Conservation (phyloP, 768 basidiomycete genomes). For the Boletus bicolor region DNA sequence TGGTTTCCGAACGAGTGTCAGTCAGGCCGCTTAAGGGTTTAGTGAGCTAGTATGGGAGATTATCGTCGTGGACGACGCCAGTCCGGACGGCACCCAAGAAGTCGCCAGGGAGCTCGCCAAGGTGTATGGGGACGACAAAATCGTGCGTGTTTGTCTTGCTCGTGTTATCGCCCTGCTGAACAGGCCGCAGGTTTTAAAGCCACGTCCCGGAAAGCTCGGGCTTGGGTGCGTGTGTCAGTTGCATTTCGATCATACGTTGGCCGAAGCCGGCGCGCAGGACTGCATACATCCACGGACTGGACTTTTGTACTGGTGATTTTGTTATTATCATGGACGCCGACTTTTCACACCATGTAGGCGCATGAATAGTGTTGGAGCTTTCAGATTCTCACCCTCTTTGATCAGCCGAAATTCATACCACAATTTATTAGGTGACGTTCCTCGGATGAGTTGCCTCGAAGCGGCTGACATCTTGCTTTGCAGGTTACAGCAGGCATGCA, state of each 20-base stretch:
- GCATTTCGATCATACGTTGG: background rate
- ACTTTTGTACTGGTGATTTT: constrained; percentile 88
- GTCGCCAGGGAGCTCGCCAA: constrained; percentile 74
- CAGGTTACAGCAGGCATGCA: constrained; percentile 80
- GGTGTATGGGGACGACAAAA: constrained; percentile 81
- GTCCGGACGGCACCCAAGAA: constrained; percentile 91
- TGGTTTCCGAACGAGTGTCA: constrained; percentile 8
- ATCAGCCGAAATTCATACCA: constrained; percentile 90
- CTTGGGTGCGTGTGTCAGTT: constrained; percentile 59
- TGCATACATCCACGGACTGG: constrained; percentile 88
- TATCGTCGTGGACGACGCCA: constrained; percentile 88
- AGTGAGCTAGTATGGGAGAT: constrained; percentile 83
- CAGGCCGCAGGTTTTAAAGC: constrained; percentile 63
- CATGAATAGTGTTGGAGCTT: background rate
- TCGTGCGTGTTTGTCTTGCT: constrained; percentile 45
- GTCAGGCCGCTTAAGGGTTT: constrained; percentile 15
- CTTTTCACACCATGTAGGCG: constrained; percentile 87
- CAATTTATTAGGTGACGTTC: constrained; percentile 74
- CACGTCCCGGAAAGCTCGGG: constrained; percentile 87
- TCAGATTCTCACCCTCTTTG: constrained; percentile 3
- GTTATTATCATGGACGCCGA: constrained; percentile 98
- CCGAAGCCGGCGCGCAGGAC: constrained; percentile 49
- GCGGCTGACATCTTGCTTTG: constrained; percentile 1
- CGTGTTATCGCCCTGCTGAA: background rate
- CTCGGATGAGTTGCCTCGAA: background rate